Percentiles rank a stretch among this genome's conserved stretches.
Conservation (phyloP, 2,329 filamentous ascomycete species). For the Onygenales sp. region DNA sequence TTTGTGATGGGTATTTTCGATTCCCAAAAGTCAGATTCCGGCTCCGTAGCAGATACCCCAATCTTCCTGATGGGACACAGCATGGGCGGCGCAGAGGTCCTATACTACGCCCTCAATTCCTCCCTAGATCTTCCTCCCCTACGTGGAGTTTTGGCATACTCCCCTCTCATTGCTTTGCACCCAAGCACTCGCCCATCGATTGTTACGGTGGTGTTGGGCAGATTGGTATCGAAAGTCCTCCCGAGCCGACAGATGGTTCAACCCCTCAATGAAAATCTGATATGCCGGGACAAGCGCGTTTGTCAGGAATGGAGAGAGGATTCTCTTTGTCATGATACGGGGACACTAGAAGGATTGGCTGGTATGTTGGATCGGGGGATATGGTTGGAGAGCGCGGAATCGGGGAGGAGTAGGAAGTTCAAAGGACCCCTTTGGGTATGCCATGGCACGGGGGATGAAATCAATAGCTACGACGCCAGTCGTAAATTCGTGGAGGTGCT, state of each 20-base stretch:
- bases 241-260: conserved; percentile 60
- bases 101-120: conserved; percentile 47
- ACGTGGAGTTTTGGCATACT: conserved; percentile 64
- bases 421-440: conserved; percentile 55
- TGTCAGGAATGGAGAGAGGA: conserved; percentile 55
- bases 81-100: conserved; percentile 75
- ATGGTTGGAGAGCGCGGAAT: conserved; percentile 40
- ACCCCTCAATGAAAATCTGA: conserved; percentile 51
- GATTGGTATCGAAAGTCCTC: conserved; percentile 57
- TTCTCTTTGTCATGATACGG: conserved; percentile 67
- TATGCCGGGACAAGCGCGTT: conserved; percentile 60
- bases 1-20: conserved; percentile 53
- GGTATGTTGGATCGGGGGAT: conserved; percentile 66
- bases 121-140: conserved; percentile 49
- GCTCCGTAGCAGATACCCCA: conserved; percentile 38
- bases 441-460: conserved; percentile 66
- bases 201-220: conserved; percentile 56
- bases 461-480: conserved; percentile 56
- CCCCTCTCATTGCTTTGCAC: conserved; percentile 69
- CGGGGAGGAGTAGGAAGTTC: conserved; percentile 32
- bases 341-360: conserved; percentile 72
- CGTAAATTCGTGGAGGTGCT: conserved; percentile 53
- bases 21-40: conserved; percentile 30
- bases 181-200: conserved; percentile 53
- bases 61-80: conserved; percentile 83